A percentile compares a stretch with the other conserved stretches of the same genome.
These are phyloP conservation scores for Stevia rebaudiana DNA, from an alignment of 140 eudicot genomes.

Conservation along the genomic window DNA sequence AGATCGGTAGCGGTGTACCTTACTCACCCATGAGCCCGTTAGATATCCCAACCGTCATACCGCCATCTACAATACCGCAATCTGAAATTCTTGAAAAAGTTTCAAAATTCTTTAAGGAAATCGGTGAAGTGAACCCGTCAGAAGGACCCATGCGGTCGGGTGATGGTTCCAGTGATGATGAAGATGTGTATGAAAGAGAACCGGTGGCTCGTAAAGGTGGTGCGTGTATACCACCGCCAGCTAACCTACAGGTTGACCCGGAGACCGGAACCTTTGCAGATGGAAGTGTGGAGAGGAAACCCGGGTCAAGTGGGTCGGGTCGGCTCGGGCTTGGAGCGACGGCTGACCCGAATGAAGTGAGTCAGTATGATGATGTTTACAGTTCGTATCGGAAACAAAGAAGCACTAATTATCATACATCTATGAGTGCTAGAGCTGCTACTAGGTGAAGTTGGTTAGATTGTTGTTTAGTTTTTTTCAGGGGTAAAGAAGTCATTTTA, in stretches of 20 bases:
- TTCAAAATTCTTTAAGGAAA: slow-evolving; percentile 77
- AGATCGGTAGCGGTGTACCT: slow-evolving; percentile 95
- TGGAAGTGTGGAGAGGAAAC: slow-evolving; percentile 65
- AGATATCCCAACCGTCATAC: slow-evolving; percentile 86
- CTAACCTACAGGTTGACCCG: slow-evolving; percentile 65
- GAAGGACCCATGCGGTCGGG: slow-evolving; percentile 73
- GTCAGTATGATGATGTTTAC: slow-evolving; percentile 96
- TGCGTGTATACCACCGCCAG: slow-evolving; percentile 91
- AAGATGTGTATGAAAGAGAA: slow-evolving; percentile 62
- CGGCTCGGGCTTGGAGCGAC: slow-evolving; percentile 92
- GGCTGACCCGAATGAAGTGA: slow-evolving; percentile 70
- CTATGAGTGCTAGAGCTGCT: slow-evolving; percentile 89
- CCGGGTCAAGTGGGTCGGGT: slow-evolving; percentile 66
- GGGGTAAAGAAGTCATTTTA: background rate
- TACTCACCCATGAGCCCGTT: slow-evolving; percentile 96
- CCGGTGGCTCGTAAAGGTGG: slow-evolving; percentile 73
- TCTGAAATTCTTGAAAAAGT: slow-evolving; percentile 75
- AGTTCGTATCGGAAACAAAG: slow-evolving; percentile 83
- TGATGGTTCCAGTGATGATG: slow-evolving; percentile 40
- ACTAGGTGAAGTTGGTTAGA: slow-evolving; percentile 37
- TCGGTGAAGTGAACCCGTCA: slow-evolving; percentile 85
- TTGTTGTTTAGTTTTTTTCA: background rate
- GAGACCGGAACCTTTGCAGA: slow-evolving; percentile 63
- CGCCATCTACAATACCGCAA: slow-evolving; percentile 65
- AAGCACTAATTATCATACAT: slow-evolving; percentile 82